Base-by-base conservation (phyloP, 805 yeast species). In the Cyberlindnera maclurae region DNA sequence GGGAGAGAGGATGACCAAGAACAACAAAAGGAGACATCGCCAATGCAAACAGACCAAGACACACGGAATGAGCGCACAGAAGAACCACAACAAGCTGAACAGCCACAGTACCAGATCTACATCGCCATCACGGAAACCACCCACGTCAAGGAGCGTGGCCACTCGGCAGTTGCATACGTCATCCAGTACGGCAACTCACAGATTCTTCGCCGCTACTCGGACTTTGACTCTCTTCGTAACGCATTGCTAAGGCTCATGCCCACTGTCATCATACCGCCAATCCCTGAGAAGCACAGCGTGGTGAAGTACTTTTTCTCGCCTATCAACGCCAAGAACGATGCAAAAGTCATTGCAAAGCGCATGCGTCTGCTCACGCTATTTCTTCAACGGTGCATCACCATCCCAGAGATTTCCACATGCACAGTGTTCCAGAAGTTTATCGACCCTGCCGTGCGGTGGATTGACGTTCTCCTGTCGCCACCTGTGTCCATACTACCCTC, bases 201-300 rank as follows among this genome's bases (percentile, higher is more conserved):
- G 12, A 87, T 86, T 7, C 73, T 83, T 26, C 68, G 97, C 50
- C 66, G 97, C 33, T 93, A 90, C 59, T 84, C 95, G 33, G 98
- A 93, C 56, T 93, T 93, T 59, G 97, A 87, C 54, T 73, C 82
- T 39, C 68, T 93, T 24, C 65, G 96, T 38, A 77, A 71, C 32
- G 72, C 81, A 3, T 68, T 93, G 18, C 65, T 77, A 5, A 78
- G 78, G 51, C 63, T 85, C 26, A 88, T 84, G 51, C 97, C 97
- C 1, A 77, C 90, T 29, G 63, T 78, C 5, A 70, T 93, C 4
- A 73, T 93, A 2, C 97, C 98, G 3, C 95, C 97, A 0, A 86
- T 93, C n/a, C 98, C 98, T 0, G 85, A 80, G 64, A 83, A 83
- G 57, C 89, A 83, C 57, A 70, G 84, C 12, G 57, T 83, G n/a